Conservation (phyloP, 441 rosid species). For the Oxalis stricta region DNA sequence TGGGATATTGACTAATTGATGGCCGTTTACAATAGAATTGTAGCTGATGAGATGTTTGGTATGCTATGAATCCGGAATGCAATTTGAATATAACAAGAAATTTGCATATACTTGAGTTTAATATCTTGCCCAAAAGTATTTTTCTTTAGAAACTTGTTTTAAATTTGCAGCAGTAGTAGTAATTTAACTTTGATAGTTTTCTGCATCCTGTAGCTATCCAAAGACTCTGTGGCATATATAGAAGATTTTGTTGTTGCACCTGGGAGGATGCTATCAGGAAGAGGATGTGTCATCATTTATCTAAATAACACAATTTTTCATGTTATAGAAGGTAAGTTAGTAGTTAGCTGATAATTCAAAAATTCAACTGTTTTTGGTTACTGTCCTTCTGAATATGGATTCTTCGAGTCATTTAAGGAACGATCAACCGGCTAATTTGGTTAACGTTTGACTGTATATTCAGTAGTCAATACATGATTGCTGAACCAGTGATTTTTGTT, state of each 20-base stretch:
- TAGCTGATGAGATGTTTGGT: too few species aligned
- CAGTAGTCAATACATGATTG: too few species aligned
- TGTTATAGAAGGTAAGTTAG: conserved; percentile 42
- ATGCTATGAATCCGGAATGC: background rate
- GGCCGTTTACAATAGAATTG: too few species aligned
- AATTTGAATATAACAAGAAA: too few species aligned
- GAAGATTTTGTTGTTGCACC: conserved; percentile 55
- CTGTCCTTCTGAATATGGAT: background rate
- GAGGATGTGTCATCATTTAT: conserved; percentile 57
- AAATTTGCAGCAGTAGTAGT: background rate
- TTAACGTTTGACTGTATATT: too few species aligned
- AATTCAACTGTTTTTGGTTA: background rate
- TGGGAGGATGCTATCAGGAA: conserved; percentile 61
- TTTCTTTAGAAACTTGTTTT: background rate
- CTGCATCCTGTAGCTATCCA: conserved; percentile 41
- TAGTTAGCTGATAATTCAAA: conserved; percentile 4
- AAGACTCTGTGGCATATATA: conserved; percentile 57
- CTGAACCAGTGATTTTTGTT: too few species aligned
- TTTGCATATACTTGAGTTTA: background rate
- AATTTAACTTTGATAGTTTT: conserved; percentile 8
- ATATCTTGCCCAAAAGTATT: background rate
- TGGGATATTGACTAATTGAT: background rate
- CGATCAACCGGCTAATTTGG: background rate
- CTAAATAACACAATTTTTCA: conserved; percentile 57
- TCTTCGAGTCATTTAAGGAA: background rate